Conservation (phyloP, 192 early-diverging fungal genomes). For the Coemansia asiatica region DNA sequence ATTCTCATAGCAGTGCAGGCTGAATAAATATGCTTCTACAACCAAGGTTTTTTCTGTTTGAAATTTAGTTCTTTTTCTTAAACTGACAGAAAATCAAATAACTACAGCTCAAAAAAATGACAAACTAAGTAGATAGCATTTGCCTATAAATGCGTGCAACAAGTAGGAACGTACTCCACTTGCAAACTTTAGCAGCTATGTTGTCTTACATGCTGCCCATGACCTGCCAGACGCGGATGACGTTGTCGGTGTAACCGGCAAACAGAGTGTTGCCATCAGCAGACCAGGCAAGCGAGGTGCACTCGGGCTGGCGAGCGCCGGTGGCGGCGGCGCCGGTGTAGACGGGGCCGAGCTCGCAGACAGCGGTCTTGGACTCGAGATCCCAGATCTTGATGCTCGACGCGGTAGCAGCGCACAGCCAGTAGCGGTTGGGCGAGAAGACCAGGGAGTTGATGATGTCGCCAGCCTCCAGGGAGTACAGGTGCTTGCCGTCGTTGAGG, state of each 20-base stretch:
- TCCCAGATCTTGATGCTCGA: slow-evolving; percentile 99
- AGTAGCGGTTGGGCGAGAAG: slow-evolving; percentile 99
- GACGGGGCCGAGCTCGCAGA: slow-evolving; percentile 87
- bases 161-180: slow-evolving; percentile 58
- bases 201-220: slow-evolving; percentile 58
- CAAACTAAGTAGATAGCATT: not conserved
- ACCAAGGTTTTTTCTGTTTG: too few relatives aligned
- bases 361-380: slow-evolving; percentile 95
- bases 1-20: too few relatives aligned
- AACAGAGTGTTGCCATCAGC: slow-evolving; percentile 97
- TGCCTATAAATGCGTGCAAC: not conserved
- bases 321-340: slow-evolving; percentile 73
- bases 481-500: slow-evolving; percentile 99
- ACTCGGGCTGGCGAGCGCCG: slow-evolving; percentile 78
- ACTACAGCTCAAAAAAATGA: not conserved
- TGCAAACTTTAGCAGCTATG: slow-evolving; percentile 26
- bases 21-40: not conserved
- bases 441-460: slow-evolving; percentile 94
- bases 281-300: slow-evolving; percentile 97
- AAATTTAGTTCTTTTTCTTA: not conserved
- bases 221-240: slow-evolving; percentile 81
- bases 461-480: slow-evolving; percentile 97
- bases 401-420: slow-evolving; percentile 97
- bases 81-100: not conserved
- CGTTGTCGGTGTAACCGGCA: slow-evolving; percentile 95